Evolutionary conservation across 1,284 basidiomycete genomes (phyloP).

Genomic region (Boletellus dicymbophilus): DNA sequence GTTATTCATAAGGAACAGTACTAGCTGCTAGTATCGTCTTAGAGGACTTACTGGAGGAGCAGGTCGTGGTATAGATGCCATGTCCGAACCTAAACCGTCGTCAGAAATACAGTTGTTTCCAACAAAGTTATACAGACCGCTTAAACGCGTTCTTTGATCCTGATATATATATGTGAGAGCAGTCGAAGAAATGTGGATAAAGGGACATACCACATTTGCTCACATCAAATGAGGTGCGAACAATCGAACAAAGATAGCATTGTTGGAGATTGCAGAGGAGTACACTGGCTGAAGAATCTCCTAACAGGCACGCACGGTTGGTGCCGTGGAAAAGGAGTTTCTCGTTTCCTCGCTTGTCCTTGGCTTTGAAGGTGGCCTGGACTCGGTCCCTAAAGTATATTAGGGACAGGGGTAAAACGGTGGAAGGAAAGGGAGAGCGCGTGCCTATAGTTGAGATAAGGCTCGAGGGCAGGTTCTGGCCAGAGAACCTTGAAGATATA

Average conservation of each 20-base stretch:
- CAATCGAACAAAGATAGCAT: constrained; percentile 54
- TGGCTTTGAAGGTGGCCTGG: constrained; percentile 25
- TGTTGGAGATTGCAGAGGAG: constrained; percentile 47
- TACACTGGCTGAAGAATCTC: constrained; percentile 44
- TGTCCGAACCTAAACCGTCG: constrained; percentile 49
- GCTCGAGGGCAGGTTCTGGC: constrained; percentile 42
- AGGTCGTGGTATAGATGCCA: constrained; percentile 61
- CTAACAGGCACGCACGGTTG: constrained; percentile 52
- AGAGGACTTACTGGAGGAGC: constrained; percentile 54
- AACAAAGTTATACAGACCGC: constrained; percentile 32
- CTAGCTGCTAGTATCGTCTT: not conserved
- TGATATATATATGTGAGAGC: constrained; percentile 24
- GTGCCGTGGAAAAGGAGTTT: constrained; percentile 64
- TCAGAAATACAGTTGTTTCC: not conserved
- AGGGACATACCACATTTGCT: constrained; percentile 48
- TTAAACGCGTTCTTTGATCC: constrained; percentile 57
- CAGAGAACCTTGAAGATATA: constrained; percentile 54
- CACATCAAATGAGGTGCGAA: constrained; percentile 57
- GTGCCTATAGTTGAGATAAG: constrained; percentile 54
- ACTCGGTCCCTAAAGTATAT: constrained; percentile 26
- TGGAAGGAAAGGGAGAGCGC: constrained; percentile 10
- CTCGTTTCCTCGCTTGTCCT: constrained; percentile 44
- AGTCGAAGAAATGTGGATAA: not conserved
- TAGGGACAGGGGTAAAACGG: constrained; percentile 1
- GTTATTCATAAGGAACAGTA: constrained; percentile 10